Base-by-base conservation (phyloP, 768 basidiomycete genomes). In the Tricholoma matsutake region DNA sequence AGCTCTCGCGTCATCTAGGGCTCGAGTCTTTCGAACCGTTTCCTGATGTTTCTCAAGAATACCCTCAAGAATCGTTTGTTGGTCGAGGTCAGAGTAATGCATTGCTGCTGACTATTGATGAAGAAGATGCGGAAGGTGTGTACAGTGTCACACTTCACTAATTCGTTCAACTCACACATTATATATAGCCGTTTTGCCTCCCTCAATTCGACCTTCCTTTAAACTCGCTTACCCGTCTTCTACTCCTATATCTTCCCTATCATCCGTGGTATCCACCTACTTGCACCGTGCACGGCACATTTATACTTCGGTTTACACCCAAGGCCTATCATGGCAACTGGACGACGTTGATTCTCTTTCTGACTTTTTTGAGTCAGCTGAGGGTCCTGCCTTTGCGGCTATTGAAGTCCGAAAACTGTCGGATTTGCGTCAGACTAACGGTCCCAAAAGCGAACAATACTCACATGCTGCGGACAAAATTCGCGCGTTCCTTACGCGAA, bases 1-100 rank as follows among this genome's bases (percentile, higher is more conserved):
- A 79, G 6, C 76, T 92, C 32, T 83, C 88, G 18, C 83, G 81
- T 57, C 89, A 92, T 70, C 81, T 92, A 10, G 85, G 86, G n/a
- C 79, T 91, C 5, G 90, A 91, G 65, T 73, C 73, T 18, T 86
- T 86, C 64, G 87, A 89, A 67, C 73, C 77, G 25, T 70, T 85
- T 29, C 73, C 65, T 56, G 76, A 77, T 61, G 69, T 74, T 56
- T 75, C 75, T 34, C 63, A 66, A 62, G 67, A 65, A 51, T 62
- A 73, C 60, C 68, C 65, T 37, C 79, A 82, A 53, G 75, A 79
- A 47, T 41, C 71, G 2, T 86, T 92, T 64, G 83, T 91, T 18
- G 89, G 83, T 51, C 71, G 81, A 60, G 87, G 85, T 0, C 54
- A 73, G 22, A 78, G 69, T 29, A 82, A 79, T 69, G 82, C 76